Base-by-base conservation (phyloP, 2,329 filamentous ascomycete species). In the Neofusicoccum sp. region DNA sequence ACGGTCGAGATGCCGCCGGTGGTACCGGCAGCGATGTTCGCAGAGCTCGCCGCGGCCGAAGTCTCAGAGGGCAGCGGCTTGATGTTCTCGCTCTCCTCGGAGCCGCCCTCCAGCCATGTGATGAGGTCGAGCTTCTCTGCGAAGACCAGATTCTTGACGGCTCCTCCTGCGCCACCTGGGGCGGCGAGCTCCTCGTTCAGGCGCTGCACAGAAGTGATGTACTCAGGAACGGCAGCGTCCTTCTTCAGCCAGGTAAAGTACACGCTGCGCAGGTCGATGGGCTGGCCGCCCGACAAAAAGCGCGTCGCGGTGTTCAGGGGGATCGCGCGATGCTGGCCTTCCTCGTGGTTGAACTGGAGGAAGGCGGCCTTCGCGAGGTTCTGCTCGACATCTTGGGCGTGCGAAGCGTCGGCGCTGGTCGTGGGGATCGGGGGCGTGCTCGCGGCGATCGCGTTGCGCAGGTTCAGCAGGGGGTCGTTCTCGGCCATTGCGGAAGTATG, bases 231-330 rank as follows among this genome's bases (percentile, higher is more conserved):
- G 59, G 89, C 86, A 60, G 89, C 86, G 78, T 98, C 93, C 75
- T 92, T 91, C 78, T 97, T 96, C 70, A 90, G 82, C 91, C 92
- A 99, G 60, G 92, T 92, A 72, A 98, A 96, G 80, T 93, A 97
- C 76, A 97, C 93, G 73, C 89, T 95, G 72, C 95, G 91, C 67
- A 99, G 82, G 73, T 97, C 91, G 69, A 96, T 87, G 4, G 89
- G 83, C 60, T 82, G 80, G 49, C 85, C 82, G 34, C 76, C 76
- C 20, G 91, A 93, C 63, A 90, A 84, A 79, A 98, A 98, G 68
- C 95, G 91, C 66, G 95, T 99, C 8, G 88, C 82, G 12, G 84
- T 83, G 54, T 85, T 86, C 65, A 96, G 84, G 1, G 88, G 81
- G 62, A 96, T 82, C 5, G 86, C 81, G 60, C 86, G 80, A 63